A percentile compares a stretch with the other conserved stretches of the same genome.
These are phyloP conservation scores for Fabrea salina DNA, from an alignment of 169 alveolate species.

Conservation along the genomic window DNA sequence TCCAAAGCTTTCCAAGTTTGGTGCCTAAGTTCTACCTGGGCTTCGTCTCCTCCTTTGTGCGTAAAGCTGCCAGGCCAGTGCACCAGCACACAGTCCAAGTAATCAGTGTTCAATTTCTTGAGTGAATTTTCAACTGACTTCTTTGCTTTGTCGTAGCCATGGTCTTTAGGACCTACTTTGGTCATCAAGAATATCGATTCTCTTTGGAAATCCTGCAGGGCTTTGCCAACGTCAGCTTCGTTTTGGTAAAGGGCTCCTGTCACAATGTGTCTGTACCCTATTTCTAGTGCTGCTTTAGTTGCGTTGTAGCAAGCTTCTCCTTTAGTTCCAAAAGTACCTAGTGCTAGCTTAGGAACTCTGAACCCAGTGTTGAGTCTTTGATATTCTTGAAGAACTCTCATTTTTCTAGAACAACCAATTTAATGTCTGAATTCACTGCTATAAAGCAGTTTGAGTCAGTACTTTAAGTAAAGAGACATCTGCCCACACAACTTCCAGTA, in stretches of 20 bases:
- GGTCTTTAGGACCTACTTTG: slow-evolving; percentile 47
- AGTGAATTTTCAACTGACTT: slow-evolving; percentile 52
- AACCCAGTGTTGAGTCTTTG: too few species aligned
- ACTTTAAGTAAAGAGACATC: too few species aligned
- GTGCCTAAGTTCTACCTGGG: slow-evolving; percentile 33
- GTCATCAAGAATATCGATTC: slow-evolving; percentile 63
- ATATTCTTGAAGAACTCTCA: too few species aligned
- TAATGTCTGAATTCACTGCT: too few species aligned
- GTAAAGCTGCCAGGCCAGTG: slow-evolving; percentile 67
- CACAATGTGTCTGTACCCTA: slow-evolving; percentile 73
- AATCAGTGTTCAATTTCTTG: slow-evolving; percentile 46
- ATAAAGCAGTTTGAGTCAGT: too few species aligned
- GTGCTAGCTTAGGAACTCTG: slow-evolving; percentile 56
- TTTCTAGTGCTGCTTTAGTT: slow-evolving; percentile 40
- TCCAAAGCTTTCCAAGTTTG: slow-evolving; percentile 56
- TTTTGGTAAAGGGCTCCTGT: slow-evolving; percentile 66
- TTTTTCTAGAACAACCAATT: too few species aligned
- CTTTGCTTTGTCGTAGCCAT: slow-evolving; percentile 56
- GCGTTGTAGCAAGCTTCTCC: slow-evolving; percentile 41
- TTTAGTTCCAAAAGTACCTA: slow-evolving; percentile 53
- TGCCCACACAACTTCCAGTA: too few species aligned
- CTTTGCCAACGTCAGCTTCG: slow-evolving; percentile 70
- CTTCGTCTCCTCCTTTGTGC: slow-evolving; percentile 30
- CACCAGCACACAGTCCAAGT: slow-evolving; percentile 63
- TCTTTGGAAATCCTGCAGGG: slow-evolving; percentile 55